phyloP scores from a whole-genome alignment of 768 basidiomycete species.

The Hygrocybe coccinea region DNA sequence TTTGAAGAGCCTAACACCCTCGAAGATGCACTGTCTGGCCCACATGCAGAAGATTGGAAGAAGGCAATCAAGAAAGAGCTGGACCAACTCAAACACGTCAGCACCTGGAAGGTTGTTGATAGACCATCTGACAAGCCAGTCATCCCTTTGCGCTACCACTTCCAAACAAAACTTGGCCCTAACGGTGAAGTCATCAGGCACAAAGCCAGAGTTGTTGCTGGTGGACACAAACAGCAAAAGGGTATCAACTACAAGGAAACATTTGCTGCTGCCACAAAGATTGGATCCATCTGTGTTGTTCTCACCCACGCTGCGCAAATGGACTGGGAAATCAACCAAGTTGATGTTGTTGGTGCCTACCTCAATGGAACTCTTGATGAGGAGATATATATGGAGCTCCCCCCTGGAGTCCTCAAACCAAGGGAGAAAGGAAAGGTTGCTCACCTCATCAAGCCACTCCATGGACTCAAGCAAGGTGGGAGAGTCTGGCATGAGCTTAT shows the following conservation, averaged over 20 bases:
- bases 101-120: too few species aligned
- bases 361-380: constrained; percentile 23
- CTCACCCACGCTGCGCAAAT: constrained; percentile 34
- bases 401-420: not conserved
- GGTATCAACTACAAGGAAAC: constrained; percentile 34
- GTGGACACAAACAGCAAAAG: constrained; percentile 33
- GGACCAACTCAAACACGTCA: too few species aligned
- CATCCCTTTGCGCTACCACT: too few species aligned
- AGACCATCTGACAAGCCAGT: too few species aligned
- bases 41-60: too few species aligned
- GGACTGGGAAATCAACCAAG: constrained; percentile 32
- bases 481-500: too few species aligned
- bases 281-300: constrained; percentile 25
- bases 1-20: too few species aligned
- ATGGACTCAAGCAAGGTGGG: constrained; percentile 33
- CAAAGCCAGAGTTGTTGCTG: too few species aligned
- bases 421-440: not conserved
- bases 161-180: too few species aligned
- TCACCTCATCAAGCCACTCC: constrained; percentile 20
- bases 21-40: too few species aligned
- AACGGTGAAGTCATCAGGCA: too few species aligned
- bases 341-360: constrained; percentile 40
- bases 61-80: too few species aligned
- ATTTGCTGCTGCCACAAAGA: constrained; percentile 27
- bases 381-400: constrained; percentile 5